Evolutionary conservation across 176 grass and related monocot genomes (phyloP), one percentile per base, ranked within the genome.

Genomic region (Zoysia japonica): DNA sequence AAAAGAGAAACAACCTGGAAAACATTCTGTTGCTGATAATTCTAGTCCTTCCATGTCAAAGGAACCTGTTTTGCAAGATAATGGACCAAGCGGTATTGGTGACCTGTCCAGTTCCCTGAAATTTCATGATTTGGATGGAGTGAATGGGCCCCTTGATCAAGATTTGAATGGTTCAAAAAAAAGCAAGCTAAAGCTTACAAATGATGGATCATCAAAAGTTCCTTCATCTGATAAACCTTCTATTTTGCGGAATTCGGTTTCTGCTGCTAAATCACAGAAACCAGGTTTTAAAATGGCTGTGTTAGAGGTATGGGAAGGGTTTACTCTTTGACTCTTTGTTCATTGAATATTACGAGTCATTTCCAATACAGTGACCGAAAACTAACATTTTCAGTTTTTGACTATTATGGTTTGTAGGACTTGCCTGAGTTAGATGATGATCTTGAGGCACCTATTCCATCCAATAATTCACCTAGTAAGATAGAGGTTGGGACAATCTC

Each of bases 211-310:
- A 40, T 78, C 87, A 63, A 82, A 89, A 82, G 45, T 36, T 67
- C 66, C 36, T 52, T 48, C 36, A 41, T 55, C 51, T 89, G 76
- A 88, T 62, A 74, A 83, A 55, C 38, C 36, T 64, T n/a, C 76
- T 63, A 17, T 84, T 80, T 88, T 41, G 45, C 20, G 40, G 28
- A 75, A 84, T 79, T 82, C 83, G 16, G 11, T 61, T 68, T 53
- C 67, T 61, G 50, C 73, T 78, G 53, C 73, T 53, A 68, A 28
- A 28, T 28, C 28, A 28, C 28, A 28, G 28, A 28, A 72, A 28
- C 87, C 87, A 72, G 87, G 83, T 52, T 89, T 89, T 72, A 89
- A 85, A 78, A 89, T 89, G 87, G 78, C 73, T 73, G 73, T 89
- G 75, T 68, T 78, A 1, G 87, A 89, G 87, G 88, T 90, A 86